A percentile compares a stretch with the other conserved stretches of the same genome.
Evolutionary conservation across 495 filamentous ascomycete genomes (phyloP).

Genomic region (Penicillium tannophilum): DNA sequence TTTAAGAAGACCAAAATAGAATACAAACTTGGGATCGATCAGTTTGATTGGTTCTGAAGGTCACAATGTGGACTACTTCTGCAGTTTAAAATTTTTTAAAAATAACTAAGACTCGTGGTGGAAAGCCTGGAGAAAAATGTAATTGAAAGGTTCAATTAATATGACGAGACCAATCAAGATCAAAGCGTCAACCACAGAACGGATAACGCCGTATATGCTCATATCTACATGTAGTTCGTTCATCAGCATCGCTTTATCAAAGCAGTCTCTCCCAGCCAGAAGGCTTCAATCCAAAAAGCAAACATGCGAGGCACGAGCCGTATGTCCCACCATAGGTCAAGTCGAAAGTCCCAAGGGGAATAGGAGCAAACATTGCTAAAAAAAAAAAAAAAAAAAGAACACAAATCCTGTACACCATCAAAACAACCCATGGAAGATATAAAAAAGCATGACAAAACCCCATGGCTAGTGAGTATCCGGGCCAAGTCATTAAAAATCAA

Average conservation of each 20-base stretch:
- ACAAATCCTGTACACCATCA: slow-evolving; percentile 38
- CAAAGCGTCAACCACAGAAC: slow-evolving; percentile 29
- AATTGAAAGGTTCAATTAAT: slow-evolving; percentile 23
- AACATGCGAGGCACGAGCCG: slow-evolving; percentile 24
- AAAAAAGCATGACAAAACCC: slow-evolving; percentile 15
- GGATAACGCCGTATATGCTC: slow-evolving; percentile 49
- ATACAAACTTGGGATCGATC: too few relatives aligned
- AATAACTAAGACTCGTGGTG: background rate
- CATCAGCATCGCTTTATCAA: slow-evolving; percentile 45
- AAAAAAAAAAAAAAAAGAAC: slow-evolving; percentile 9
- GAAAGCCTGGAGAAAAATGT: background rate
- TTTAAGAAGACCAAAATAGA: too few relatives aligned
- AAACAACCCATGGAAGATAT: slow-evolving; percentile 21
- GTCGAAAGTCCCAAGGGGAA: slow-evolving; percentile 18
- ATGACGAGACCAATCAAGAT: slow-evolving; percentile 21
- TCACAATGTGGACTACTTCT: background rate
- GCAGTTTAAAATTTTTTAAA: too few relatives aligned
- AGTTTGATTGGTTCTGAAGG: background rate
- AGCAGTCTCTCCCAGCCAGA: slow-evolving; percentile 34
- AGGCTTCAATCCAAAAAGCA: slow-evolving; percentile 27
- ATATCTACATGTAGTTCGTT: slow-evolving; percentile 50
- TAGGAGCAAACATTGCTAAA: slow-evolving; percentile 25
- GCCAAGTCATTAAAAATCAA: slow-evolving; percentile 20
- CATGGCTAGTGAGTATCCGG: slow-evolving; percentile 20
- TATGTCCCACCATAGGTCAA: slow-evolving; percentile 14